phyloP scores from a whole-genome alignment of 352 stramenopile genomes.

The Phytophthora hibernalis region DNA sequence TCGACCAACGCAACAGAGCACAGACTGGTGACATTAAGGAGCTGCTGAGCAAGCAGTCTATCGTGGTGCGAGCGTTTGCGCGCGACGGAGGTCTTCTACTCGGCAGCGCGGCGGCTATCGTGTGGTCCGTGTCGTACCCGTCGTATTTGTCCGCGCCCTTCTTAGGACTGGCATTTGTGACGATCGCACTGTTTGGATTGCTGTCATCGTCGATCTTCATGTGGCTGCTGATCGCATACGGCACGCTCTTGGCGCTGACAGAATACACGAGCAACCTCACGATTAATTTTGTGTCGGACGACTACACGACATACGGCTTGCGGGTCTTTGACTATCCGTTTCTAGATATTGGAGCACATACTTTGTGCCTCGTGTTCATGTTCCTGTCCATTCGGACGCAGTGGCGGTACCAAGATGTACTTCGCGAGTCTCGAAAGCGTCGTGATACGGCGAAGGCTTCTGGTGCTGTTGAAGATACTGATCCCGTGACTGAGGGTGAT shows the following conservation, averaged over 20 bases:
- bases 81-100: conserved; percentile 73
- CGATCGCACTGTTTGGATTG: conserved; percentile 71
- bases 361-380: conserved; percentile 79
- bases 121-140: conserved; percentile 86
- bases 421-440: conserved; percentile 50
- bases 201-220: conserved; percentile 58
- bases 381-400: conserved; percentile 82
- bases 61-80: conserved; percentile 70
- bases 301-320: conserved; percentile 71
- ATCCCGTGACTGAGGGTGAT: conserved; percentile 23
- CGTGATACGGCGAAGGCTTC: conserved; percentile 28
- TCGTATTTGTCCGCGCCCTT: conserved; percentile 78
- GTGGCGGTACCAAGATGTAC: conserved; percentile 75
- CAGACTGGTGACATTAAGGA: conserved; percentile 52
- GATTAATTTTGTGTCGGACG: conserved; percentile 46
- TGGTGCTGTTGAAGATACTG: conserved; percentile 14
- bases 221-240: conserved; percentile 71
- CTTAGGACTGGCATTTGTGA: conserved; percentile 71
- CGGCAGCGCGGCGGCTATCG: conserved; percentile 68
- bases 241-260: conserved; percentile 53
- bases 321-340: conserved; percentile 78
- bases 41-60: conserved; percentile 67
- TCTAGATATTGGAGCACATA: conserved; percentile 79
- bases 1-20: conserved; percentile 36
- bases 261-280: conserved; percentile 82